These are phyloP conservation scores for Brassica hybrid DNA, from an alignment of 441 rosid species.

Conservation along the genomic window DNA sequence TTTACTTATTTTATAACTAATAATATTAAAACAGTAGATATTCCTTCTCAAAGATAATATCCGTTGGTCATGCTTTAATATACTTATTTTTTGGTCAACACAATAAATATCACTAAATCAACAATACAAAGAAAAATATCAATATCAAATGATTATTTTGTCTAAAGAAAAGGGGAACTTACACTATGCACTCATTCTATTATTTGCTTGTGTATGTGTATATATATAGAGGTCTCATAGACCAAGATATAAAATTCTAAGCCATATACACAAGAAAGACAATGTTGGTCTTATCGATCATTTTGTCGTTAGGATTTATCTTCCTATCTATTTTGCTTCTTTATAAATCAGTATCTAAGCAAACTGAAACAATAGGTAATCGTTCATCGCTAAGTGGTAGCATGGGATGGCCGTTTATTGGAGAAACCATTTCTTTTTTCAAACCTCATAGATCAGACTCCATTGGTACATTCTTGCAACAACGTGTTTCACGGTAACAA, in stretches of 20 bases:
- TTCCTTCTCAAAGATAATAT: no score
- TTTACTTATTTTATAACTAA: no score
- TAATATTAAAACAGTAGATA: no score
- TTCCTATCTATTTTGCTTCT: constrained; percentile 38
- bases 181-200: constrained; percentile 36
- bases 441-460: constrained; percentile 76
- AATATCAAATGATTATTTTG: no score
- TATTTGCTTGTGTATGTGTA: background rate
- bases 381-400: constrained; percentile 53
- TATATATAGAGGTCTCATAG: constrained; percentile 1
- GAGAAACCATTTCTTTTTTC: constrained; percentile 77
- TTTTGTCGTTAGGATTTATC: constrained; percentile 48
- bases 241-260: constrained; percentile 12
- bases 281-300: constrained; percentile 23
- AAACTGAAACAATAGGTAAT: constrained; percentile 25
- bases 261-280: background rate
- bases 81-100: no score
- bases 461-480: constrained; percentile 66
- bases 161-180: background rate
- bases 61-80: no score
- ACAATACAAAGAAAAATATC: no score
- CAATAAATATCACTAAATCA: no score
- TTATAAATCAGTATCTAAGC: constrained; percentile 27
- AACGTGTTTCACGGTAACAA: constrained; percentile 61
- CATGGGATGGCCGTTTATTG: constrained; percentile 84